Evolutionary conservation across 2,329 filamentous ascomycete genomes (phyloP).

Genomic region (Aspergillus udagawae): DNA sequence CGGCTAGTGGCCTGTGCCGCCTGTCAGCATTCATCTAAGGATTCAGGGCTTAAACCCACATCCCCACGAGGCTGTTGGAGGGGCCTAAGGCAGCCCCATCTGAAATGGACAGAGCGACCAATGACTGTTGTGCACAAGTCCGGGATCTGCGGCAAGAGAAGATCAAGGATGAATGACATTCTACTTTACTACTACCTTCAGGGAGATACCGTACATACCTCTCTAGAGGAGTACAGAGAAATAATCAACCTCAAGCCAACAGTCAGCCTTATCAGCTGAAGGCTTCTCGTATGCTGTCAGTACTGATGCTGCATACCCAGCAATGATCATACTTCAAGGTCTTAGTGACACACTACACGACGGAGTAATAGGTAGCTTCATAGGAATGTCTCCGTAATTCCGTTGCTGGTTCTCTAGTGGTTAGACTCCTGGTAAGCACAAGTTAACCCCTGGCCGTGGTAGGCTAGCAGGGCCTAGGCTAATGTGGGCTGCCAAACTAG

Average conservation of each 20-base stretch:
- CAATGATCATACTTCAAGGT: neutral
- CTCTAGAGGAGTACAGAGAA: neutral
- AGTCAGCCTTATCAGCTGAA: neutral
- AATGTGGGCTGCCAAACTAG: slow-evolving; percentile 19
- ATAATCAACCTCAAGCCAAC: neutral
- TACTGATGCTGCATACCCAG: neutral
- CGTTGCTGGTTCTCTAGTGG: no score
- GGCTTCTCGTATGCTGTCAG: neutral
- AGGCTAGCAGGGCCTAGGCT: slow-evolving; percentile 3
- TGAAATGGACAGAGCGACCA: slow-evolving; percentile 3
- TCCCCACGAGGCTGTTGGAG: slow-evolving; percentile 20
- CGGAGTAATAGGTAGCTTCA: no score
- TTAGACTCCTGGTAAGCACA: neutral
- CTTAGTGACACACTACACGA: neutral
- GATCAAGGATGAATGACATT: slow-evolving; percentile 12
- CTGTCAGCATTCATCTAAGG: slow-evolving; percentile 10
- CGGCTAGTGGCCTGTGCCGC: slow-evolving; percentile 6
- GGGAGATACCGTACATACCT: neutral
- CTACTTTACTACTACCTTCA: neutral
- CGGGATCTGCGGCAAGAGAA: slow-evolving; percentile 16
- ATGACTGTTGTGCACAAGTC: slow-evolving; percentile 1
- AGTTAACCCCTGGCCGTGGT: neutral
- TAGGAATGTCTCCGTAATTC: no score
- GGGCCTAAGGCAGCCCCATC: slow-evolving; percentile 12
- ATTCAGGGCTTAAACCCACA: slow-evolving; percentile 19